Evolutionary conservation across 164 flowering plant genomes (phyloP).

Genomic region (Vitis labrusca): DNA sequence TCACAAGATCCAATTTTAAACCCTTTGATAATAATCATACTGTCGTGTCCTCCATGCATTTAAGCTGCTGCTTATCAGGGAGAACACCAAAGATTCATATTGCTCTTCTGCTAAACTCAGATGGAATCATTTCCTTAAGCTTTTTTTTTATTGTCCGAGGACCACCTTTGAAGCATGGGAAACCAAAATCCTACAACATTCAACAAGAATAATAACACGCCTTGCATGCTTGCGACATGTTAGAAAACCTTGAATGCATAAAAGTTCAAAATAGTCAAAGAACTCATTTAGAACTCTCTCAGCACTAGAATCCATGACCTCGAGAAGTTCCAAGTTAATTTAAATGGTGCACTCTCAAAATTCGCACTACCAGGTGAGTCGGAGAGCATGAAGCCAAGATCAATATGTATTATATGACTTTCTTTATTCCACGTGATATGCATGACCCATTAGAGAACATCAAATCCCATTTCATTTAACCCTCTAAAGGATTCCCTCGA

Average conservation of each 20-base stretch:
- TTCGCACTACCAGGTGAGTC: no score
- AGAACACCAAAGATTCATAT: slow-evolving; percentile 97
- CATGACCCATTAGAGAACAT: neutral
- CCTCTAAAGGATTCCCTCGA: neutral
- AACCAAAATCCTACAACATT: slow-evolving; percentile 78
- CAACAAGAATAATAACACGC: no score
- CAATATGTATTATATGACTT: neutral
- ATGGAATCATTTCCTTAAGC: slow-evolving; percentile 76
- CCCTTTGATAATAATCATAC: slow-evolving; percentile 97
- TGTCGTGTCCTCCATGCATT: slow-evolving; percentile 99
- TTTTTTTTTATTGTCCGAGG: no score
- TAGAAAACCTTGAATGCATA: no score
- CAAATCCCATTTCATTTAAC: slow-evolving; percentile 1
- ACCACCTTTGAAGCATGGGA: slow-evolving; percentile 77
- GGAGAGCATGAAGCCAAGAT: no score
- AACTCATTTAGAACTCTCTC: no score
- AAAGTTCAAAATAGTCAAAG: no score
- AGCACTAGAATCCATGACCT: no score
- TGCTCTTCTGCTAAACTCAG: slow-evolving; percentile 98
- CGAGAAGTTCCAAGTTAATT: no score
- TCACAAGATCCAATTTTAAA: slow-evolving; percentile 96
- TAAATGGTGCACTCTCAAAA: no score
- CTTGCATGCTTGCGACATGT: no score
- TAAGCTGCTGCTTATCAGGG: slow-evolving; percentile 96
- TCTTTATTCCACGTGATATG: neutral